phyloP scores from a whole-genome alignment of 1,284 basidiomycete species.

The Mrakiaceae sp. region DNA sequence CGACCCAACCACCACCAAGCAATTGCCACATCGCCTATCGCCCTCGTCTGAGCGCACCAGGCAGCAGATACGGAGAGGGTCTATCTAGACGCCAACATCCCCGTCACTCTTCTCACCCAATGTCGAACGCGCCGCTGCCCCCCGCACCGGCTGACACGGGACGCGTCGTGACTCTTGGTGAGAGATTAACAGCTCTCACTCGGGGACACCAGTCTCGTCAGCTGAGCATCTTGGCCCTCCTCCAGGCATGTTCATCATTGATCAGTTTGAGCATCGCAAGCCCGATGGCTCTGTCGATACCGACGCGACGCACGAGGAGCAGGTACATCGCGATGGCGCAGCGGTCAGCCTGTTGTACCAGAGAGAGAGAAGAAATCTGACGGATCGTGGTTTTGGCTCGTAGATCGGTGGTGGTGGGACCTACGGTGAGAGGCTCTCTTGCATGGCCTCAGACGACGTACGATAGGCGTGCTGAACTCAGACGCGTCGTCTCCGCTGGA shows the following conservation, averaged over 20 bases:
- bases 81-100: background rate
- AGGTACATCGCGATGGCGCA: too few relatives aligned
- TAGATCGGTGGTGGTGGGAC: conserved; percentile 86
- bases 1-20: too few relatives aligned
- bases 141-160: background rate
- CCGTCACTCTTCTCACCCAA: background rate
- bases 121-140: background rate
- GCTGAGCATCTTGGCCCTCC: background rate
- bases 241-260: conserved; percentile 82
- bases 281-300: background rate
- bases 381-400: background rate
- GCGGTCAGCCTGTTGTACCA: background rate
- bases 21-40: too few relatives aligned
- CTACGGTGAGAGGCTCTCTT: conserved; percentile 46
- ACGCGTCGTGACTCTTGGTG: conserved; percentile 7
- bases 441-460: conserved; percentile 13
- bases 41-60: too few relatives aligned
- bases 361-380: background rate
- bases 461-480: too few relatives aligned
- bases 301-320: background rate
- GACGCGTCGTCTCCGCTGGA: background rate
- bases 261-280: conserved; percentile 57
- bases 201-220: background rate
- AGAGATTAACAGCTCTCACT: background rate
- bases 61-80: too few relatives aligned